Percentiles rank a stretch among this genome's conserved stretches.
These are phyloP conservation scores for Russula vinacea DNA, from an alignment of 768 basidiomycete species.

Conservation along the genomic window DNA sequence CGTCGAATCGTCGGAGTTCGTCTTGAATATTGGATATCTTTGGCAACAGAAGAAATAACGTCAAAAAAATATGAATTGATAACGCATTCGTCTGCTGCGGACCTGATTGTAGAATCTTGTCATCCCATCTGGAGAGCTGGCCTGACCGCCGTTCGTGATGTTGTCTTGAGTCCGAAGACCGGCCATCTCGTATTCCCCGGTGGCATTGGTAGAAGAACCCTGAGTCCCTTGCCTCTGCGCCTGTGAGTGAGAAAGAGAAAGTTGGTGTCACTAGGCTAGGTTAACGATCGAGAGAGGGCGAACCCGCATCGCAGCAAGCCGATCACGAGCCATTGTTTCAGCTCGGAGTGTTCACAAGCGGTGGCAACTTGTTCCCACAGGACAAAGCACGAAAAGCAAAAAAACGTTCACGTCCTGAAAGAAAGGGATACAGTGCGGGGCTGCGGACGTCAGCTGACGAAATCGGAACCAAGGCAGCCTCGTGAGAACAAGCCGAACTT, in stretches of 20 bases:
- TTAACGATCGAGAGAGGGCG: slow-evolving; percentile 7
- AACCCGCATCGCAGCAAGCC: slow-evolving; percentile 31
- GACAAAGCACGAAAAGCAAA: neutral
- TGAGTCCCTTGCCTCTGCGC: slow-evolving; percentile 35
- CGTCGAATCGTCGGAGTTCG: slow-evolving; percentile 59
- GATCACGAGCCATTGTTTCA: slow-evolving; percentile 30
- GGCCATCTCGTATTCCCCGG: slow-evolving; percentile 36
- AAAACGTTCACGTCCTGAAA: neutral
- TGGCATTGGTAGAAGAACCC: slow-evolving; percentile 15
- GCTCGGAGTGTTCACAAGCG: neutral
- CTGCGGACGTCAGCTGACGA: slow-evolving; percentile 17
- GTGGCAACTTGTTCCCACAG: slow-evolving; percentile 13
- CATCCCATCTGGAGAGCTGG: slow-evolving; percentile 33
- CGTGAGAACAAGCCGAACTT: slow-evolving; percentile 10
- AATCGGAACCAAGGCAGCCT: neutral
- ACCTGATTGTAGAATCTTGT: slow-evolving; percentile 38
- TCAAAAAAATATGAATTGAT: neutral
- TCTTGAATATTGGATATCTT: slow-evolving; percentile 80
- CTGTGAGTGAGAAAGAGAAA: slow-evolving; percentile 32
- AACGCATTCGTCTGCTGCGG: slow-evolving; percentile 10
- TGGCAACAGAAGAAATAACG: neutral
- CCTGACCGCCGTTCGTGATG: slow-evolving; percentile 25
- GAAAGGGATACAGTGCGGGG: neutral
- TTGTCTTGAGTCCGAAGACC: slow-evolving; percentile 30
- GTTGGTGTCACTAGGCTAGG: neutral